phyloP scores from a whole-genome alignment of 2,329 filamentous ascomycete genomes.

The Dactylonectria estremocensis region DNA sequence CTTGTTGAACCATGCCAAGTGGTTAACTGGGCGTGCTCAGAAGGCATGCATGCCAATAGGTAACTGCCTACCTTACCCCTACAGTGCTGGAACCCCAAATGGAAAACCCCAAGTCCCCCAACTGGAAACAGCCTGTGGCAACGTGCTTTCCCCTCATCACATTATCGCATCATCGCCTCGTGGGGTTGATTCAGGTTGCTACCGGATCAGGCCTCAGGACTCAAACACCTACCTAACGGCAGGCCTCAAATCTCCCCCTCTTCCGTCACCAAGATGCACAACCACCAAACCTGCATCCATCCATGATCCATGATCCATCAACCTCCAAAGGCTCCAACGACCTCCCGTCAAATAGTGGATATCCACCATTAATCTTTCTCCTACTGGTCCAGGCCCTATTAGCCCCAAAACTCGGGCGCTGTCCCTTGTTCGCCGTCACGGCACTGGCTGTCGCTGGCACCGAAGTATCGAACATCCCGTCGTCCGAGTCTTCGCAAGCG shows the following conservation, averaged over 20 bases:
- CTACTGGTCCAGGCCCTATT: slow-evolving; percentile 39
- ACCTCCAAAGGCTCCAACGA: slow-evolving; percentile 41
- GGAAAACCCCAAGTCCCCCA: slow-evolving; percentile 5
- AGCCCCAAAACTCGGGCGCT: slow-evolving; percentile 27
- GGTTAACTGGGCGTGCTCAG: slow-evolving; percentile 13
- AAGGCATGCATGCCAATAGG: slow-evolving; percentile 10
- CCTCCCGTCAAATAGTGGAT: slow-evolving; percentile 38
- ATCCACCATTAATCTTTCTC: slow-evolving; percentile 24
- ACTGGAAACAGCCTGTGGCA: slow-evolving; percentile 4
- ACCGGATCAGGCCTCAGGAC: too few relatives aligned
- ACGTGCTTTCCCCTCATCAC: slow-evolving; percentile 21
- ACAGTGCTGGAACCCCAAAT: neutral
- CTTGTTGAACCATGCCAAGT: slow-evolving; percentile 5
- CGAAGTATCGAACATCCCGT: slow-evolving; percentile 47
- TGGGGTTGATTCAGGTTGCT: slow-evolving; percentile 19
- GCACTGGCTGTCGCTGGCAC: slow-evolving; percentile 35
- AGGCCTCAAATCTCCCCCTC: slow-evolving; percentile 11
- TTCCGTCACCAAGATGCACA: slow-evolving; percentile 30
- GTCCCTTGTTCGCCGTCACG: slow-evolving; percentile 37
- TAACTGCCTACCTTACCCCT: neutral
- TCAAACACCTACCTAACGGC: too few relatives aligned
- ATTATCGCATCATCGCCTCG: slow-evolving; percentile 25
- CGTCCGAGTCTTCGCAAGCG: slow-evolving; percentile 42
- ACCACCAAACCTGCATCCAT: slow-evolving; percentile 14
- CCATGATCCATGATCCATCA: slow-evolving; percentile 41